phyloP scores from a whole-genome alignment of 257 asterid species.

The Datura wrightii region DNA sequence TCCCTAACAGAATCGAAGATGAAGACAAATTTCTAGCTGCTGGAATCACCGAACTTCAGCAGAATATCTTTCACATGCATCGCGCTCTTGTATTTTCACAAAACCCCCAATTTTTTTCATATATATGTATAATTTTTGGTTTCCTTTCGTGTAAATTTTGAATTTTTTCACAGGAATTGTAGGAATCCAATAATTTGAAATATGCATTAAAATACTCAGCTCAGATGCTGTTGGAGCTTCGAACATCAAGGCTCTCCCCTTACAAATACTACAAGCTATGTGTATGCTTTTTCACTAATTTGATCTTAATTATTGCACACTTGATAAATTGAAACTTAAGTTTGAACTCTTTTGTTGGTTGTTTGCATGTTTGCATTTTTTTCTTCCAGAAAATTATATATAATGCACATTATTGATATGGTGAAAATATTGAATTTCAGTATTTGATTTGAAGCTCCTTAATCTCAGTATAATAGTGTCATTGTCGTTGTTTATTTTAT shows the following conservation, averaged over 20 bases:
- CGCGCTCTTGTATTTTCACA: slow-evolving; percentile 79
- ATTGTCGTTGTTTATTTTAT: background rate
- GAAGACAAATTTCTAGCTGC: slow-evolving; percentile 97
- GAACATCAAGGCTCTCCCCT: slow-evolving; percentile 96
- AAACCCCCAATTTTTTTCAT: background rate
- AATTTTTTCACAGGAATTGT: background rate
- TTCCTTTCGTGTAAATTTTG: slow-evolving; percentile 44
- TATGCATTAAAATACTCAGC: slow-evolving; percentile 96
- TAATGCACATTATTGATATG: background rate
- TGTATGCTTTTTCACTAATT: slow-evolving; percentile 59
- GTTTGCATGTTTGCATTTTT: background rate
- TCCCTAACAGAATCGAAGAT: slow-evolving; percentile 80
- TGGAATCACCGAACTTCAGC: slow-evolving; percentile 96
- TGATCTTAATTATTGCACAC: slow-evolving; percentile 29
- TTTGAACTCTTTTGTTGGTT: background rate
- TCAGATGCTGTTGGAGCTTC: slow-evolving; percentile 99
- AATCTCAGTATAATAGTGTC: background rate
- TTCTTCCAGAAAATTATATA: background rate
- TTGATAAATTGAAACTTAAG: too few species aligned
- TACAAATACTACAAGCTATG: slow-evolving; percentile 96
- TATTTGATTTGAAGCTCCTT: slow-evolving; percentile 1
- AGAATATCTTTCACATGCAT: slow-evolving; percentile 97
- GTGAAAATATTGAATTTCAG: background rate
- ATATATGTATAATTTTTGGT: background rate
- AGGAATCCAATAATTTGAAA: slow-evolving; percentile 94